Base-by-base conservation (phyloP, 176 grass and related monocot genomes). In the Metroxylon sagu region DNA sequence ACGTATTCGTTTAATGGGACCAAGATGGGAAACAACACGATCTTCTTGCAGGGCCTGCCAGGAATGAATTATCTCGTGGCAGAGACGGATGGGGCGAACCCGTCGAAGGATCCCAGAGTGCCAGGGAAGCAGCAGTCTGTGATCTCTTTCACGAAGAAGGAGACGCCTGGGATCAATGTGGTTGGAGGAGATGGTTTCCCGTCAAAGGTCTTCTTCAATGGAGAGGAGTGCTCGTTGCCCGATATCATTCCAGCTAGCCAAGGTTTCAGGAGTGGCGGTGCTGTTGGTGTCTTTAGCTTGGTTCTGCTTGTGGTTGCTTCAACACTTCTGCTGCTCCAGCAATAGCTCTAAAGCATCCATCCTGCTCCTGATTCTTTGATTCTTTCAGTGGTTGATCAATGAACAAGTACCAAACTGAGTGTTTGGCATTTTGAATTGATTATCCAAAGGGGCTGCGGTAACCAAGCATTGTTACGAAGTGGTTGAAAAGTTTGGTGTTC, bases 21-120 rank as follows among this genome's bases (percentile, higher is more conserved):
- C 6, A 7, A 50, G 0, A 29, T 83, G 5, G 92, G 80, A 69
- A 80, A 91, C 8, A 72, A 88, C 53, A 97, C 87, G 57, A 83
- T 97, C 71, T 97, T 97, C 48, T 80, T 97, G 92, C 81, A 91
- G 76, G 92, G 92, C 5, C 15, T 54, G 6, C 59, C 60, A 53
- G 92, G 92, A n/a, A 72, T 91, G 54, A 91, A 91, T 69, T 97
- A 91, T 69, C 56, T 97, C 25, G 84, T 88, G 65, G 87, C 82
- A 63, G 70, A 90, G 76, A 85, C 81, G 28, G 85, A 88, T 51
- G 89, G 85, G 16, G 57, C 76, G 21, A 86, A 43, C 35, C 72
- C 27, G 74, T 72, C 17, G 50, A 43, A 66, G 0, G 82, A 86
- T 48, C 88, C 88, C 65, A 81, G 85, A 52, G 86, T 87, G 60